These are phyloP conservation scores for Trichomonas tenax DNA, from an alignment of 208 protist species.

Conservation along the genomic window DNA sequence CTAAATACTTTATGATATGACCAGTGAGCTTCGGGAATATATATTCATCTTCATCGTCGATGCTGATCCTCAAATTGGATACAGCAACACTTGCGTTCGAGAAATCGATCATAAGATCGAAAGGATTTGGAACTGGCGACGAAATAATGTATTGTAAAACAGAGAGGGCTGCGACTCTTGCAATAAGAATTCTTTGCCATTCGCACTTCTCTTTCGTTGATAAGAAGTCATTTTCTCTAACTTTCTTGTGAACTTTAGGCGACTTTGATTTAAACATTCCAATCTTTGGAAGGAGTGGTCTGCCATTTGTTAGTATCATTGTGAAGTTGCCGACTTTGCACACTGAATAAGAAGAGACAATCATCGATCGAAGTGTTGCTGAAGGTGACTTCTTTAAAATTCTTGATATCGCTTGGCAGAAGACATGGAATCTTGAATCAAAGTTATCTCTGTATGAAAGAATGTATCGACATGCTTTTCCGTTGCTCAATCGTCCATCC, in stretches of 20 bases:
- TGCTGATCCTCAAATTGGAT: not conserved
- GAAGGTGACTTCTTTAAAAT: not conserved
- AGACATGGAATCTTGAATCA: not conserved
- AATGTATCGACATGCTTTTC: not conserved
- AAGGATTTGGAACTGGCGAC: not conserved
- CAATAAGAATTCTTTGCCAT: not conserved
- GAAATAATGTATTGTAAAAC: not conserved
- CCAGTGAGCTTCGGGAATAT: not conserved
- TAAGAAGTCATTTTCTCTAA: not conserved
- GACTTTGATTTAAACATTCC: not conserved
- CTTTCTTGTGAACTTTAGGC: not conserved
- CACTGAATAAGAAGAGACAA: not conserved
- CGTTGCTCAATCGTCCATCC: not conserved
- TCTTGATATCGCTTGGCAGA: not conserved
- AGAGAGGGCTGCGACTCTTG: not conserved
- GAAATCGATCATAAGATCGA: not conserved
- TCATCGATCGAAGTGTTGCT: not conserved
- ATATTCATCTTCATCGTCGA: not conserved
- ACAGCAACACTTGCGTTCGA: not conserved
- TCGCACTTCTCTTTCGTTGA: not conserved
- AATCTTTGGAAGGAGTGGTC: not conserved
- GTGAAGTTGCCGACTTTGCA: not conserved
- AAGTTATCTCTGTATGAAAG: not conserved
- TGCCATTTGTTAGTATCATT: not conserved
- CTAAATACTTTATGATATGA: not conserved